Evolutionary conservation across 1,284 basidiomycete genomes (phyloP), one percentile per base, ranked within the genome.

Genomic region (Thecaphora frezii): DNA sequence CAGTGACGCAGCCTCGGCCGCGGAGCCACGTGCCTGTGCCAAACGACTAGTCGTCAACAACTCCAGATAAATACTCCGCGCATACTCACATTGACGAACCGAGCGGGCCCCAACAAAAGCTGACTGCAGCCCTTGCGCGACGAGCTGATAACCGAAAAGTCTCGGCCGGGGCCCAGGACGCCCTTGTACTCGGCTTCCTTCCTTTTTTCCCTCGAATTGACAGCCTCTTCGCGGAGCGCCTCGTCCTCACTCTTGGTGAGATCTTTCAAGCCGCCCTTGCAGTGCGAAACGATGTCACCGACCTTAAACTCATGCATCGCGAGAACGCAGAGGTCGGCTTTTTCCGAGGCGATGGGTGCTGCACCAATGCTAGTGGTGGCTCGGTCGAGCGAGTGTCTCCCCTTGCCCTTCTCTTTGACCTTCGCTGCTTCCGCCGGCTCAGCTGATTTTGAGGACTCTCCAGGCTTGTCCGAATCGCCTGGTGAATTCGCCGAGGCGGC

Each of bases 121-220:
- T 93, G 89, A 72, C 91, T 92, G 82, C 90, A 91, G 81, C 91
- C 90, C 83, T 90, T 88, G 73, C 89, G 86, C 66, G 89, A 88
- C 40, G 89, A 91, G 77, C 91, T 89, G 55, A 93, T 90, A 69
- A 94, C 90, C 74, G 89, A 91, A 74, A 93, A 94, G 77, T 94
- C 91, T 69, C 88, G 84, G 51, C 89, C 73, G 4, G 67, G 67
- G 2, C 63, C 67, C 0, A 72, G 84, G 55, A 89, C 88, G 63
- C 89, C 89, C 46, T 84, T 85, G 45, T 66, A 73, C 19, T 61
- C 55, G 48, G 65, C 45, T 16, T 65, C 56, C 25, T 55, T 59
- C 33, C 71, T 58, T 38, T 53, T 59, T 30, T 71, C 69, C 38
- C 64, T 61, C 23, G 68, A 63, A 16, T 51, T 47, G 42, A 89